Evolutionary conservation across 2,329 filamentous ascomycete genomes (phyloP), one percentile per base, ranked within the genome.

Genomic region (Ascochyta clinopodiicola): DNA sequence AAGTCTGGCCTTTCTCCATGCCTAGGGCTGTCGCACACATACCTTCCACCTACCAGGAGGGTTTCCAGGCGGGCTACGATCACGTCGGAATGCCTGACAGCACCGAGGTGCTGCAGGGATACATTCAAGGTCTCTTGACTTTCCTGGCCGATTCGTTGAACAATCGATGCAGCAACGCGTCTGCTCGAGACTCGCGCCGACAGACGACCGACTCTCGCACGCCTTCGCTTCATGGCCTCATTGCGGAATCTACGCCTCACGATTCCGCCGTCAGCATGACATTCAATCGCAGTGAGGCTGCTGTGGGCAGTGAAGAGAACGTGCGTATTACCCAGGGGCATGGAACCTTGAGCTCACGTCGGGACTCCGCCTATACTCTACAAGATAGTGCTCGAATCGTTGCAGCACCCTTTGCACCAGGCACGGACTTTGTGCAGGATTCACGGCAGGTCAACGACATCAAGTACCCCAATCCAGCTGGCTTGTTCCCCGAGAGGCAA

Each of bases 51-150:
- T 75, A 72, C 32, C 73, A 75, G 49, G 72, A 75, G 48, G 73
- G 72, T 1, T 75, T 69, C n/a, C 73, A 75, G 50, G 71, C 72
- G 17, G 73, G 73, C 12, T 69, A 71, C n/a, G 65, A 71, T 35
- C 73, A 74, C 39, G 51, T 70, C 35, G 71, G 70, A 13, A 67
- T 75, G 49, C 68, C 72, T 9, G 66, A 69, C 39, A 66, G 55
- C 32, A 57, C 60, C 2, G 73, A 74, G 22, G 69, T 74, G n/a
- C 45, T 75, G 22, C 65, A 69, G 44, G 73, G 73, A 2, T 74
- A 68, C 48, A 59, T 71, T 8, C 70, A 74, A 47, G 73, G 73
- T 36, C 63, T 75, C 19, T 27, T 66, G 4, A 60, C 66, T 17
- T 71, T 70, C 39, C 57, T 75, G 9, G 55, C 66, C 9, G 69